phyloP scores from a whole-genome alignment of 179 eudicot species.

The Carnegiea gigantea region DNA sequence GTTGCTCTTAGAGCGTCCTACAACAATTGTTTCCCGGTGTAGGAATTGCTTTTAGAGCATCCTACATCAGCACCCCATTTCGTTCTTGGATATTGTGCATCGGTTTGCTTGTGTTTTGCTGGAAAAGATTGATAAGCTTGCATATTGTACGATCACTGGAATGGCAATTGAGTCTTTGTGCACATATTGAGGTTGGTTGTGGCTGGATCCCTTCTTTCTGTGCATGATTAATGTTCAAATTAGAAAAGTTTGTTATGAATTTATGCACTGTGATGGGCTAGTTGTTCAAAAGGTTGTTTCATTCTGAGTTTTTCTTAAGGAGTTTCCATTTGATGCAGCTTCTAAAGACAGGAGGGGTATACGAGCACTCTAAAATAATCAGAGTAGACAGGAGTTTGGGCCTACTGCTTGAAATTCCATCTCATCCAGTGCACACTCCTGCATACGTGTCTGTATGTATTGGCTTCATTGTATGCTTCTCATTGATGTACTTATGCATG shows the following conservation, averaged over 20 bases:
- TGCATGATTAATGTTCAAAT: background rate
- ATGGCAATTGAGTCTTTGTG: background rate
- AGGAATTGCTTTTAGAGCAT: no score
- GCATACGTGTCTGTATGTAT: conserved; percentile 78
- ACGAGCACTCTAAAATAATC: conserved; percentile 67
- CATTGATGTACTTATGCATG: conserved; percentile 10
- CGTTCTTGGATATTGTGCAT: background rate
- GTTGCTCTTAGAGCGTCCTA: no score
- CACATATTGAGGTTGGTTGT: background rate
- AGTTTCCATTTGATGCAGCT: conserved; percentile 46
- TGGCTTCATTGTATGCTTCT: conserved; percentile 11
- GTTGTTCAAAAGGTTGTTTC: background rate
- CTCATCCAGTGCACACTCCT: conserved; percentile 71
- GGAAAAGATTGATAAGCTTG: background rate
- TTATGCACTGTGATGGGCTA: background rate
- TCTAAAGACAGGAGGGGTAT: conserved; percentile 73
- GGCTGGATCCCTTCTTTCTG: background rate
- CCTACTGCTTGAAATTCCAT: conserved; percentile 79
- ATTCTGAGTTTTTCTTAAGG: conserved; percentile 7
- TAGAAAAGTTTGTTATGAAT: background rate
- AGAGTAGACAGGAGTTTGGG: conserved; percentile 81
- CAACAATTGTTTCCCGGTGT: no score
- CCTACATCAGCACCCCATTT: background rate
- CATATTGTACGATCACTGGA: background rate
- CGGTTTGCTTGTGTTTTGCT: background rate